Evolutionary conservation across 1,284 basidiomycete species (phyloP).

Genomic region (Microbotryomycetes sp.): DNA sequence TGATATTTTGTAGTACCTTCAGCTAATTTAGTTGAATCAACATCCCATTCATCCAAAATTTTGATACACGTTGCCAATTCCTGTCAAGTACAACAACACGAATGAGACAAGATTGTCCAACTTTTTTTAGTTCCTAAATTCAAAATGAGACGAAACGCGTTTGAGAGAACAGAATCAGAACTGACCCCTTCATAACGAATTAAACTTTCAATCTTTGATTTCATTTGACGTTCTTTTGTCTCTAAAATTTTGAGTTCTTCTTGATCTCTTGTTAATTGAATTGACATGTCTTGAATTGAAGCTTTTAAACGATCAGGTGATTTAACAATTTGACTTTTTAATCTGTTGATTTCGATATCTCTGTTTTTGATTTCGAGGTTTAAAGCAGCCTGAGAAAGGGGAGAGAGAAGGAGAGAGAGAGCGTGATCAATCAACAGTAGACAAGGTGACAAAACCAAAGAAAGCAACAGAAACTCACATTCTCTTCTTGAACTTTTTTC

Average conservation of each 20-base stretch:
- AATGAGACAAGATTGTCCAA: neutral
- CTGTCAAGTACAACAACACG: no score
- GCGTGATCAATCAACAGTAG: no score
- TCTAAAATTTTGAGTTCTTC: conserved; percentile 21
- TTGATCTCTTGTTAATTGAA: conserved; percentile 12
- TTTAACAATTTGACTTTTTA: conserved; percentile 21
- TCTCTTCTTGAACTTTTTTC: neutral
- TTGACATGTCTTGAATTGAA: conserved; percentile 14
- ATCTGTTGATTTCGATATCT: conserved; percentile 10
- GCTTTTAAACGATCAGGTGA: conserved; percentile 22
- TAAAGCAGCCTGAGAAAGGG: neutral
- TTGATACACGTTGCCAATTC: conserved; percentile 31
- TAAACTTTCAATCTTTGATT: conserved; percentile 21
- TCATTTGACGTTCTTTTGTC: conserved; percentile 23
- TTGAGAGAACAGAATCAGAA: neutral
- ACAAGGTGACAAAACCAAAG: no score
- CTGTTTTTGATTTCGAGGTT: neutral
- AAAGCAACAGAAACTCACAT: neutral
- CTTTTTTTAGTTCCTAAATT: neutral
- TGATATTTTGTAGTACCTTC: conserved; percentile 23
- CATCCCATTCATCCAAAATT: conserved; percentile 33
- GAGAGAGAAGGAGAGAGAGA: no score
- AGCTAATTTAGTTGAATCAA: conserved; percentile 20
- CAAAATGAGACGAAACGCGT: neutral
- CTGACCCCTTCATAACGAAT: conserved; percentile 21